These are phyloP conservation scores for Collybia mongolica DNA, from an alignment of 768 basidiomycete genomes.

Conservation along the genomic window DNA sequence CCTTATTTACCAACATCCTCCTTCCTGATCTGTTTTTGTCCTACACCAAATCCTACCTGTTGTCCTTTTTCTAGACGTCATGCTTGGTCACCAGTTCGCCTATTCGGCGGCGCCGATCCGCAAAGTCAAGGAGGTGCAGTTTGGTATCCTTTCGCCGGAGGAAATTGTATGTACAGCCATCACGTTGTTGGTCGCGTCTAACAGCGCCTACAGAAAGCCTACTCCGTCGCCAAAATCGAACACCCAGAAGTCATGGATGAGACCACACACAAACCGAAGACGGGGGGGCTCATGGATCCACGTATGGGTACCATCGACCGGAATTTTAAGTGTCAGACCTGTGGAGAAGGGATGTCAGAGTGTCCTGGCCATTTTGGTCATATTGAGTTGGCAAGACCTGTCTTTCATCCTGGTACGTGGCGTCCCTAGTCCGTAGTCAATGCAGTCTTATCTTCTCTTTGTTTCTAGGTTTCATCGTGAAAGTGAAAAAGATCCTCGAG, in stretches of 20 bases:
- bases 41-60: conserved; percentile 7
- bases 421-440: neutral
- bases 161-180: conserved; percentile 77
- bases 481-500: conserved; percentile 99
- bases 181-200: conserved; percentile 4
- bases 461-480: conserved; percentile 85
- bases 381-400: conserved; percentile 95
- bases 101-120: conserved; percentile 92
- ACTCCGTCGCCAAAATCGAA: conserved; percentile 97
- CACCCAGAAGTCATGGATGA: conserved; percentile 99
- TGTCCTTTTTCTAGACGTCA: conserved; percentile 32
- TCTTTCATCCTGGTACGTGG: conserved; percentile 89
- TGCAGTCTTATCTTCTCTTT: neutral
- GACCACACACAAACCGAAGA: conserved; percentile 82
- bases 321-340: conserved; percentile 99
- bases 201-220: conserved; percentile 77
- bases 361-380: conserved; percentile 99
- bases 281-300: conserved; percentile 95
- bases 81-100: conserved; percentile 90
- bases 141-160: conserved; percentile 97
- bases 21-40: conserved; percentile 11
- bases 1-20: conserved; percentile 17
- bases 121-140: conserved; percentile 97
- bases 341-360: conserved; percentile 99
- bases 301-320: conserved; percentile 97